Base-by-base conservation (phyloP, 129 eudicot species). In the Mikania micrantha region DNA sequence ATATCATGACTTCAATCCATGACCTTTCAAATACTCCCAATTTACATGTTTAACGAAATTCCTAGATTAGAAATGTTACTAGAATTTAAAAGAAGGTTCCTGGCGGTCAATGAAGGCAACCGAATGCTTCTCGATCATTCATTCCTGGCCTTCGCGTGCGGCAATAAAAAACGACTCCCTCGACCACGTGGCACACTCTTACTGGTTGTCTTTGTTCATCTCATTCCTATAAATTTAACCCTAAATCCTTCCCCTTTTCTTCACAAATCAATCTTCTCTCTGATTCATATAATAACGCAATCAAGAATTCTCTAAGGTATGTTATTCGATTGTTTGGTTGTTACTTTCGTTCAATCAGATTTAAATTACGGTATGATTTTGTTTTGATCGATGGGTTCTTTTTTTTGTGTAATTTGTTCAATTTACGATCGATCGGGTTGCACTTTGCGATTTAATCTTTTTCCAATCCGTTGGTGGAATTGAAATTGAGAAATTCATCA, bases 161-260 rank as follows among this genome's bases (percentile, higher is more conserved):
- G 66, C 20, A 34, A n/a, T 16, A 9, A 4, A 8, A 44, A 29
- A 12, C 29, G 42, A 27, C 22, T 31, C 4, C 3, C 13, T 41
- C n/a, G 12, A 4, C 60, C 65, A 76, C 66, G 80, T 60, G 75
- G 38, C 75, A 17, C 38, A 6, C 1, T 62, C 9, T 76, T 0
- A 52, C 62, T 77, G 60, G 66, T 28, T 39, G 9, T 27, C 15
- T 10, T 1, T 34, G 0, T n/a, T n/a, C n/a, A n/a, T n/a, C n/a
- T n/a, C n/a, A n/a, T n/a, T n/a, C 76, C 75, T 77, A 77, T 71
- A 77, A 69, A 77, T 76, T 4, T 17, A 50, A 39, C 71, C 80
- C 71, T 31, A 61, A 35, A 32, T 48, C 75, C 67, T 19, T 50
- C 42, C 13, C 38, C 21, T 3, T 10, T 27, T n/a, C 76, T 4